Evolutionary conservation across 2,329 filamentous ascomycete species (phyloP).

Genomic region (Tolypocladium tropicale): DNA sequence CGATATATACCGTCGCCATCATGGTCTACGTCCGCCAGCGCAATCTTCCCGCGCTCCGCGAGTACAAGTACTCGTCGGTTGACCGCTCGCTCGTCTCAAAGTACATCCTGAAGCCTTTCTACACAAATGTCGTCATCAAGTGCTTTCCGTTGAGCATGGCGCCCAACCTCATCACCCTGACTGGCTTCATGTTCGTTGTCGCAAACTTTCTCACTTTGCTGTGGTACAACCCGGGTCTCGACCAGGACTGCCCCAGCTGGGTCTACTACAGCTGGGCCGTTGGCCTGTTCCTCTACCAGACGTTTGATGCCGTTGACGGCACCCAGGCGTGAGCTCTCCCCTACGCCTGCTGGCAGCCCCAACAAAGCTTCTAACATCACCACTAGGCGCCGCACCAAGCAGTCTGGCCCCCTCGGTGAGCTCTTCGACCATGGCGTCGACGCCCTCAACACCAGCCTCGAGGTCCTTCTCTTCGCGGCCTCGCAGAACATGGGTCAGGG

Average conservation of each 20-base stretch:
- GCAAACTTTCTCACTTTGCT: conserved; percentile 83
- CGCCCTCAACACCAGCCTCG: conserved; percentile 90
- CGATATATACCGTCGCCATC: conserved; percentile 13
- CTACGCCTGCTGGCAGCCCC: neutral
- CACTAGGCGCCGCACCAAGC: conserved; percentile 67
- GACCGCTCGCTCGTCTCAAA: conserved; percentile 84
- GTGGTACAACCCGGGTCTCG: conserved; percentile 91
- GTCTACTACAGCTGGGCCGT: conserved; percentile 88
- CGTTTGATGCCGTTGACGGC: conserved; percentile 94
- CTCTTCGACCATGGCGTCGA: conserved; percentile 97
- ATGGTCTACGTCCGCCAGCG: conserved; percentile 97
- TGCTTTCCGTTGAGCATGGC: conserved; percentile 96
- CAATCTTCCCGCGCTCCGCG: conserved; percentile 74
- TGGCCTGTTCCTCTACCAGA: conserved; percentile 93
- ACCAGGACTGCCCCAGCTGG: conserved; percentile 89
- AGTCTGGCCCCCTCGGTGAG: conserved; percentile 89
- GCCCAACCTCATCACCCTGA: conserved; percentile 76
- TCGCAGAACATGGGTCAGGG: conserved; percentile 88
- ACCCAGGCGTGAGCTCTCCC: conserved; percentile 64
- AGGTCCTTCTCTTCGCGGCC: conserved; percentile 82
- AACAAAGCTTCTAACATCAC: neutral
- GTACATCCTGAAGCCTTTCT: conserved; percentile 96
- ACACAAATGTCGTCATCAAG: conserved; percentile 87
- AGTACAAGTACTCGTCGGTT: conserved; percentile 92
- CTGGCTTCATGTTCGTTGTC: conserved; percentile 83